These are phyloP conservation scores for Pulveroboletus frians DNA, from an alignment of 768 basidiomycete genomes.

Conservation along the genomic window DNA sequence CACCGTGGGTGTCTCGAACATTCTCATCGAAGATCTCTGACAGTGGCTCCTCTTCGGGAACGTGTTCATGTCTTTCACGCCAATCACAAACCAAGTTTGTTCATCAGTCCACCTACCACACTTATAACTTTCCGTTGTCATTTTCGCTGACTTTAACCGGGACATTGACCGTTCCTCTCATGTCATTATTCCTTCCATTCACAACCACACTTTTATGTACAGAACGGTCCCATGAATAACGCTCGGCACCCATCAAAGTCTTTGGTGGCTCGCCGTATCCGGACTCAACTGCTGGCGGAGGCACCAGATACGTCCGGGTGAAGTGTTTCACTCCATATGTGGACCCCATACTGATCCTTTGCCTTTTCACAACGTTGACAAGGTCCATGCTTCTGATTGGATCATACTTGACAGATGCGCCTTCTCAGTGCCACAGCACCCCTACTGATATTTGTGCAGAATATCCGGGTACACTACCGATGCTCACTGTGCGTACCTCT, in stretches of 20 bases:
- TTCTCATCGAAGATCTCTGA: slow-evolving; percentile 38
- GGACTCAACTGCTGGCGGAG: slow-evolving; percentile 38
- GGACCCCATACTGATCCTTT: not conserved
- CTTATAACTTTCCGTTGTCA: too few species aligned
- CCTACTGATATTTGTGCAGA: slow-evolving; percentile 34
- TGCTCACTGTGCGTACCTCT: slow-evolving; percentile 32
- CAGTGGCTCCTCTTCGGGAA: slow-evolving; percentile 43
- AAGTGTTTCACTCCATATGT: not conserved
- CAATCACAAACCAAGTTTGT: too few species aligned
- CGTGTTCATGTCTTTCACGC: slow-evolving; percentile 2
- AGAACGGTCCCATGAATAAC: slow-evolving; percentile 41
- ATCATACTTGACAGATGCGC: not conserved
- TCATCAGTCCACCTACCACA: too few species aligned
- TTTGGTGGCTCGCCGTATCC: slow-evolving; percentile 42
- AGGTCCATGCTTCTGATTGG: slow-evolving; percentile 15
- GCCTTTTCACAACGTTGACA: slow-evolving; percentile 38
- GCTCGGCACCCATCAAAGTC: slow-evolving; percentile 49
- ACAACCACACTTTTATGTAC: slow-evolving; percentile 39
- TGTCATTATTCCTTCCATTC: slow-evolving; percentile 33
- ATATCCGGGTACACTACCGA: slow-evolving; percentile 36
- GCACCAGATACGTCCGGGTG: slow-evolving; percentile 38
- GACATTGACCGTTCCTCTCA: slow-evolving; percentile 41
- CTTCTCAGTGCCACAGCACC: slow-evolving; percentile 34
- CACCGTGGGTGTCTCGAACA: slow-evolving; percentile 38
- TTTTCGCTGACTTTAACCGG: slow-evolving; percentile 38